Evolutionary conservation across 495 filamentous ascomycete genomes (phyloP).

Genomic region (Bombardia bombarda): DNA sequence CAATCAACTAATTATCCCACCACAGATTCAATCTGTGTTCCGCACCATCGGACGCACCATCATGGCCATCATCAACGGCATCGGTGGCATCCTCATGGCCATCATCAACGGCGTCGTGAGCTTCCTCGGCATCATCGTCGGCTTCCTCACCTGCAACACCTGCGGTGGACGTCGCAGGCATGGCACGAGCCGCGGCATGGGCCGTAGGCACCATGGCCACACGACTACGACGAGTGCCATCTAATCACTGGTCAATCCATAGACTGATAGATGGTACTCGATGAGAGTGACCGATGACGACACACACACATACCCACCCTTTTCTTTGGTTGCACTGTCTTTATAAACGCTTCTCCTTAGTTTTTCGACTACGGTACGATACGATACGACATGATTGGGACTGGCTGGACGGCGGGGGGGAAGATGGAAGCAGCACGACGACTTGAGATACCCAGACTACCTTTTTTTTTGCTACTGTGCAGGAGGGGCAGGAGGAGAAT

Average conservation of each 20-base stretch:
- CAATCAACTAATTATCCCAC: slow-evolving; percentile 8
- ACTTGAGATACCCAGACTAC: not conserved
- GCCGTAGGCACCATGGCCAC: slow-evolving; percentile 19
- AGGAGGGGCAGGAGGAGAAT: too few species aligned
- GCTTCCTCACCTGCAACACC: slow-evolving; percentile 73
- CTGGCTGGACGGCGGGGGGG: too few species aligned
- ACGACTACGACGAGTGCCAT: slow-evolving; percentile 12
- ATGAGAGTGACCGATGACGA: not conserved
- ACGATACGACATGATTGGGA: too few species aligned
- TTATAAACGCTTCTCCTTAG: not conserved
- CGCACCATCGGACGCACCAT: slow-evolving; percentile 75
- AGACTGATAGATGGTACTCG: not conserved
- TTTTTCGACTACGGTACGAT: too few species aligned
- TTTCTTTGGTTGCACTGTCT: not conserved
- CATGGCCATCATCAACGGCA: slow-evolving; percentile 72
- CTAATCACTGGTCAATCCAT: slow-evolving; percentile 1
- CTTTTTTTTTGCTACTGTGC: not conserved
- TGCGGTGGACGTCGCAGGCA: slow-evolving; percentile 26
- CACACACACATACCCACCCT: not conserved
- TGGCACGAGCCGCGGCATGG: slow-evolving; percentile 11
- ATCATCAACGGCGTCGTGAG: slow-evolving; percentile 64
- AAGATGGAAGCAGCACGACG: not conserved
- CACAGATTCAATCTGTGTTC: slow-evolving; percentile 70
- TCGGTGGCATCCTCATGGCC: slow-evolving; percentile 73
- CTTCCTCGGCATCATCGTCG: slow-evolving; percentile 78